Base-by-base conservation (phyloP, 176 grass and related monocot species). In the Thinopyrum elongatum region DNA sequence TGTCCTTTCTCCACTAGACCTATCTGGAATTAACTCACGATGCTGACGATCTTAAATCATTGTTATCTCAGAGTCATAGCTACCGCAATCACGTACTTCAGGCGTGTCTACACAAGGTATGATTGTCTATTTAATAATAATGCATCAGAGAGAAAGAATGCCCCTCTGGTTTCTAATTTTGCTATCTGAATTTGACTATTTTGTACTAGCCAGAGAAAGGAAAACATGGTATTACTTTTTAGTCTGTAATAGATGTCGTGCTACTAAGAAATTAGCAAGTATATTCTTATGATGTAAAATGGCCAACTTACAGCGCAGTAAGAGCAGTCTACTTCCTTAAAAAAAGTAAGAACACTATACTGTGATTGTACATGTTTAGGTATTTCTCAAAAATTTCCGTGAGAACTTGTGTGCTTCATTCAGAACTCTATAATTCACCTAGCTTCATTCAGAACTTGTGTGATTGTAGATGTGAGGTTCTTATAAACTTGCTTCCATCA, bases 31-130 rank as follows among this genome's bases (percentile, higher is more conserved):
- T 86, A 75, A 31, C 12, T 76, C 16, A 7, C 64, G 42, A 55
- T 44, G 57, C 66, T 83, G 77, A 69, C 44, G 16, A 71, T 68
- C 71, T 87, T 46, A 83, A 65, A 66, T 51, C 65, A 31, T 78
- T 90, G 17, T 87, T 70, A 51, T 92, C 92, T 92, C 92, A 96
- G 97, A 70, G 97, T 99, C 68, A 95, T 99, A 76, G 97, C 97
- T 86, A 99, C 97, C 13, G 94, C 97, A 85, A 86, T 88, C 74
- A 91, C 95, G 75, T 98, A 98, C 87, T 93, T 98, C 83, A 98
- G 93, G 80, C 91, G 91, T 60, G 95, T 98, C 10, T 98, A 98
- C 82, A 93, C 97, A 77, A 99, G 92, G 97, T 99, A 96, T 88
- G 35, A n/a, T 42, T 69, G 26, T 89, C 23, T 87, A 74, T 88